Percentiles rank a stretch among this genome's conserved stretches.
Conservation (phyloP, 108 stramenopile genomes). For the Halocafeteria seosinensis region DNA sequence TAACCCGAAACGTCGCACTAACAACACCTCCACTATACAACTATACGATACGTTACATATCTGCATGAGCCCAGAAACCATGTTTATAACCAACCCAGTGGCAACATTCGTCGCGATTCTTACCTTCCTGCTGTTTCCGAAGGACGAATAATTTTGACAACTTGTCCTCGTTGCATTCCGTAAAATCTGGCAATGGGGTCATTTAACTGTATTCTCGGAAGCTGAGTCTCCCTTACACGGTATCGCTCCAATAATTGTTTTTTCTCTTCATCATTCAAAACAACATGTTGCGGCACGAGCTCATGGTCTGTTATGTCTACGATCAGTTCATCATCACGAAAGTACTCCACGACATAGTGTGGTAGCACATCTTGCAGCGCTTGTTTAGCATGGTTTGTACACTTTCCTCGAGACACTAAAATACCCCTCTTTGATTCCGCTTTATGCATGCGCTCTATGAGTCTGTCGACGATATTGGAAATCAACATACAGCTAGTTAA, state of each 20-base stretch:
- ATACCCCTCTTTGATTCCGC: conserved; percentile 72
- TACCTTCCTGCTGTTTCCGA: conserved; percentile 97
- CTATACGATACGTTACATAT: neutral
- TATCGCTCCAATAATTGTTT: conserved; percentile 78
- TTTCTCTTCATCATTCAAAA: conserved; percentile 75
- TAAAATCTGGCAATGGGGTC: conserved; percentile 96
- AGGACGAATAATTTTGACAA: conserved; percentile 95
- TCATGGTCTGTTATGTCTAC: conserved; percentile 97
- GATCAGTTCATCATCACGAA: conserved; percentile 86
- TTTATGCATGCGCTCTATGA: too few species aligned
- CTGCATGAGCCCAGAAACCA: too few species aligned
- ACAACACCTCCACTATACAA: too few species aligned
- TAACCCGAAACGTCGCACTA: neutral
- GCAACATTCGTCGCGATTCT: too few species aligned
- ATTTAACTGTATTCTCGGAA: conserved; percentile 88
- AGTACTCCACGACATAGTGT: conserved; percentile 74
- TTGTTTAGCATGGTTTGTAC: conserved; percentile 77
- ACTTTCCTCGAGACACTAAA: conserved; percentile 63
- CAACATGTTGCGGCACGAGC: conserved; percentile 70
- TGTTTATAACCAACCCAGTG: too few species aligned
- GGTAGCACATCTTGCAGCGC: conserved; percentile 71
- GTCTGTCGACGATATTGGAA: conserved; percentile 23
- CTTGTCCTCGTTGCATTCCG: conserved; percentile 85
- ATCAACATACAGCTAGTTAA: neutral
- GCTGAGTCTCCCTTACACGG: conserved; percentile 82